phyloP scores from a whole-genome alignment of 148 eudicot species.

The Persicaria tinctoria region DNA sequence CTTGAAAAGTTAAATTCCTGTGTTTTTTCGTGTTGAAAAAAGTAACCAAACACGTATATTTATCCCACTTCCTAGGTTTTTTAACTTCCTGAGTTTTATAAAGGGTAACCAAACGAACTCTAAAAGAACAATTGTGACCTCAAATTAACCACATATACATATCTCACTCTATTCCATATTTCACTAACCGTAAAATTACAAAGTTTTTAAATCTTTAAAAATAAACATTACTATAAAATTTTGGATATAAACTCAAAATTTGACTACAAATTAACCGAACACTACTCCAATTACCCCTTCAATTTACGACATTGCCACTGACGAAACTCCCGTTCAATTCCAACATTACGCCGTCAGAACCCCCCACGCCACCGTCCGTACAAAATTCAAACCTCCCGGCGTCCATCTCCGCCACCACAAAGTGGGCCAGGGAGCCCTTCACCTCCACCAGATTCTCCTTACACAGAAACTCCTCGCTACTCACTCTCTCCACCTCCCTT shows the following conservation, averaged over 20 bases:
- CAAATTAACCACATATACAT: too few relatives aligned
- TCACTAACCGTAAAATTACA: too few relatives aligned
- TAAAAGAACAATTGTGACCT: too few relatives aligned
- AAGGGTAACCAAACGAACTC: too few relatives aligned
- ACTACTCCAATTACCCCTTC: background rate
- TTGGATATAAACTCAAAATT: background rate
- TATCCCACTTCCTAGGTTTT: too few relatives aligned
- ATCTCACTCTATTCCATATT: too few relatives aligned
- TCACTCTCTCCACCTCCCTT: constrained; percentile 58
- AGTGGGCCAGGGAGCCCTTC: constrained; percentile 54
- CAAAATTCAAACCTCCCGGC: constrained; percentile 32
- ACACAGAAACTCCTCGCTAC: constrained; percentile 72
- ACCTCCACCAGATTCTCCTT: constrained; percentile 62
- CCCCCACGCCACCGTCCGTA: constrained; percentile 8
- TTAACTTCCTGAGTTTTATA: too few relatives aligned
- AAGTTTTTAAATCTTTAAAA: too few relatives aligned
- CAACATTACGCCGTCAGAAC: background rate
- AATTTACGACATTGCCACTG: background rate
- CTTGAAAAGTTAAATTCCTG: too few relatives aligned
- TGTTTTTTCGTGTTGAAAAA: too few relatives aligned
- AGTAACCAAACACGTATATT: too few relatives aligned
- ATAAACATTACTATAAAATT: background rate
- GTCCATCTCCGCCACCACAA: constrained; percentile 29
- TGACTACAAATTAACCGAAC: background rate
- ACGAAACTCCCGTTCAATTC: background rate